A percentile compares a stretch with the other conserved stretches of the same genome.
phyloP scores from a whole-genome alignment of 2,329 filamentous ascomycete species.

The Phialophora tarda region DNA sequence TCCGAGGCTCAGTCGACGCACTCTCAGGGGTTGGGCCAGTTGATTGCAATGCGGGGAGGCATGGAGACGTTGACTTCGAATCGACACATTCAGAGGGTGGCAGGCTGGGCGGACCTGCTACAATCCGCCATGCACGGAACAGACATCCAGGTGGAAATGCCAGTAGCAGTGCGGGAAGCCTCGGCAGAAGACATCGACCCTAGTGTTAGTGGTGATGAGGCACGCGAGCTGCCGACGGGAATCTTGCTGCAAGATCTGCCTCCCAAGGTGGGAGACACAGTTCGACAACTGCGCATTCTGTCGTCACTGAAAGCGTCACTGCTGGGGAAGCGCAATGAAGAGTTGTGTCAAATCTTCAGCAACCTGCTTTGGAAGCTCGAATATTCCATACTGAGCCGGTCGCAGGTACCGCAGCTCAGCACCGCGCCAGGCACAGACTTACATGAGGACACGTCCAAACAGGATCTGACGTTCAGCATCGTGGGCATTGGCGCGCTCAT shows the following conservation, averaged over 20 bases:
- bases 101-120: conserved; percentile 30
- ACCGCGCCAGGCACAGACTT: background rate
- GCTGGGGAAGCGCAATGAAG: conserved; percentile 10
- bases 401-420: background rate
- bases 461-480: background rate
- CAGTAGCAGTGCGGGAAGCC: conserved; percentile 6
- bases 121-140: conserved; percentile 26
- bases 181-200: conserved; percentile 4
- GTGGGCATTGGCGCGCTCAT: conserved; percentile 24
- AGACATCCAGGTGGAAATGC: conserved; percentile 19
- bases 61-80: conserved; percentile 24
- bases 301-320: conserved; percentile 20
- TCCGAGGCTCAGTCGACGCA: conserved; percentile 19
- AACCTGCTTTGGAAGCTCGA: conserved; percentile 31
- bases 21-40: conserved; percentile 17
- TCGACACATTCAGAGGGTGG: conserved; percentile 26
- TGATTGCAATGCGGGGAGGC: conserved; percentile 27
- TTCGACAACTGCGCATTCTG: conserved; percentile 25
- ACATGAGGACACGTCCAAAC: background rate
- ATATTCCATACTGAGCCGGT: conserved; percentile 18
- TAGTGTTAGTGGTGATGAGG: background rate
- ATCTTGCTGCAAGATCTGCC: conserved; percentile 21
- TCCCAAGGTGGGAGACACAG: background rate
- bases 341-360: conserved; percentile 26
- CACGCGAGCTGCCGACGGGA: background rate